A percentile compares a stretch with the other conserved stretches of the same genome.
phyloP scores from a whole-genome alignment of 2,329 filamentous ascomycete genomes.

The Epichloe sp. region DNA sequence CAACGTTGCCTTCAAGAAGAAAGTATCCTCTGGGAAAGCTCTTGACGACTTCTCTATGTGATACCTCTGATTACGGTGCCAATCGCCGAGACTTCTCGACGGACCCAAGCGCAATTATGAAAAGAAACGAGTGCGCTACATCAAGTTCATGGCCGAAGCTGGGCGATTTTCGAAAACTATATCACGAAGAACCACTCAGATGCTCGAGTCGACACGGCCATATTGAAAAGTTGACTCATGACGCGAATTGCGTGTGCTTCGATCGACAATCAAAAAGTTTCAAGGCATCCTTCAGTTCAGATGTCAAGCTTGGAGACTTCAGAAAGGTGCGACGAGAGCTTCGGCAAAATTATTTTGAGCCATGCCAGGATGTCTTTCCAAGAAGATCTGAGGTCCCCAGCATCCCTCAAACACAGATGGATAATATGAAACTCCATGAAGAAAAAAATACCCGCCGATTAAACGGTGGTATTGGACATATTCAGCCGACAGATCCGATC shows the following conservation, averaged over 20 bases:
- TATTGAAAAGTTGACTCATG: background rate
- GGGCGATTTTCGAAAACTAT: slow-evolving; percentile 5
- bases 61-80: background rate
- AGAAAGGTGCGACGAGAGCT: background rate
- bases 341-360: background rate
- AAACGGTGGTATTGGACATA: background rate
- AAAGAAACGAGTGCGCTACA: background rate
- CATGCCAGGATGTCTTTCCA: background rate
- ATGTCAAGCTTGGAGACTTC: slow-evolving; percentile 4
- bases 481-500: background rate
- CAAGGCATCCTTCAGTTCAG: background rate
- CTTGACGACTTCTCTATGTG: background rate
- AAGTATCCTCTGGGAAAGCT: background rate
- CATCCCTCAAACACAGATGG: background rate
- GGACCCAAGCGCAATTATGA: background rate
- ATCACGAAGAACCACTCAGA: background rate
- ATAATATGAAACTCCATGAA: background rate
- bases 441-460: background rate
- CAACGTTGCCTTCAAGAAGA: background rate
- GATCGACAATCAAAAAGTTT: too few species aligned
- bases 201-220: background rate
- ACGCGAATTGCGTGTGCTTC: background rate
- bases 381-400: background rate
- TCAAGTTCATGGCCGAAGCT: slow-evolving; percentile 1
- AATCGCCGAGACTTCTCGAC: background rate